Percentiles rank a stretch among this genome's conserved stretches.
These are phyloP conservation scores for Protomyces lactucae-debilis DNA, from an alignment of 1,139 yeast genomes.

Conservation along the genomic window DNA sequence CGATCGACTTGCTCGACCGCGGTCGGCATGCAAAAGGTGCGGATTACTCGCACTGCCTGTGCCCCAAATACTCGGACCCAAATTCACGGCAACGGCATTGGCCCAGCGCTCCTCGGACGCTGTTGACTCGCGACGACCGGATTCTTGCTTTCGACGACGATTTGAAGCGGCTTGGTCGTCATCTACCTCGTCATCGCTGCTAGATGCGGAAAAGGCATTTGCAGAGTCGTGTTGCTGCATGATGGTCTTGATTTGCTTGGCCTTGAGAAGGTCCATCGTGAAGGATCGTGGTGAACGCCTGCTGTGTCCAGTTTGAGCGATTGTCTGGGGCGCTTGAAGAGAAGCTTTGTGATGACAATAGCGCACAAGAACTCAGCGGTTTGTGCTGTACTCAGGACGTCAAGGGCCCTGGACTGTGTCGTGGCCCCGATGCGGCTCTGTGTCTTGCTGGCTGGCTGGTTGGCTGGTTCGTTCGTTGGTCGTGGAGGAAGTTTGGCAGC, in stretches of 20 bases:
- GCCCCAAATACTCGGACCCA: conserved; percentile 2
- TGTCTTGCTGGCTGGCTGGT: too few species aligned
- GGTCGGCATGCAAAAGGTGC: conserved; percentile 1
- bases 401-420: too few species aligned
- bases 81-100: conserved; percentile 1
- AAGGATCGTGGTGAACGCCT: too few species aligned
- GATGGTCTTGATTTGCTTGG: conserved; percentile 22
- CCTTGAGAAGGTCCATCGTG: conserved; percentile 14
- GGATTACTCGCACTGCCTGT: background rate
- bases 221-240: conserved; percentile 17
- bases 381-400: too few species aligned
- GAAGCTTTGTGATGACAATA: too few species aligned
- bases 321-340: too few species aligned
- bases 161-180: background rate
- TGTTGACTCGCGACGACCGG: conserved; percentile 3
- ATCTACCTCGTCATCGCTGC: conserved; percentile 14
- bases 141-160: background rate
- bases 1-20: conserved; percentile 16
- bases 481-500: too few species aligned
- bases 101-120: conserved; percentile 25
- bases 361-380: too few species aligned
- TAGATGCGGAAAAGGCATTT: conserved; percentile 8
- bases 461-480: too few species aligned
- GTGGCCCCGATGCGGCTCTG: too few species aligned
- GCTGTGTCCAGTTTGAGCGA: too few species aligned